Percentiles rank a stretch among this genome's conserved stretches.
phyloP scores from a whole-genome alignment of 768 basidiomycete species.

The Psilocybe azurescens region DNA sequence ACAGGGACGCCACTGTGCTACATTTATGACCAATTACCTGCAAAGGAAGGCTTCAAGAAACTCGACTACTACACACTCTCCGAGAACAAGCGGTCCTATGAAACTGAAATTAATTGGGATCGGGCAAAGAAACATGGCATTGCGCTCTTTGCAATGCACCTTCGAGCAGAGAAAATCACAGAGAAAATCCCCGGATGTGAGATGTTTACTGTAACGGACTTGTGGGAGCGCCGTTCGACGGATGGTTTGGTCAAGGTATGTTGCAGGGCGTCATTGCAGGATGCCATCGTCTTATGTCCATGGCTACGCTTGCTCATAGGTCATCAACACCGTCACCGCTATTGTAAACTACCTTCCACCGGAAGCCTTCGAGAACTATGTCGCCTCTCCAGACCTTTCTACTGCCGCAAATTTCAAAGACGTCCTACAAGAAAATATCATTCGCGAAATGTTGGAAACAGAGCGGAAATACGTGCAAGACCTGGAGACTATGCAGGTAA shows the following conservation, averaged over 20 bases:
- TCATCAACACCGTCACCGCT: neutral
- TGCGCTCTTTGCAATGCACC: neutral
- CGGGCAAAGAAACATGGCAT: neutral
- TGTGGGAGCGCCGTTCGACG: neutral
- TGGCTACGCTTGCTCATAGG: neutral
- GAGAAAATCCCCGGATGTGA: neutral
- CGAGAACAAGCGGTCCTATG: neutral
- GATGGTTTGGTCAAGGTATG: constrained; percentile 1
- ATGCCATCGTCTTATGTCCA: neutral
- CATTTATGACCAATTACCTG: neutral
- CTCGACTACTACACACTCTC: neutral
- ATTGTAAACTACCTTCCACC: constrained; percentile 2
- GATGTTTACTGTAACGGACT: neutral
- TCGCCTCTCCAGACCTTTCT: neutral
- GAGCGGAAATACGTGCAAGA: neutral
- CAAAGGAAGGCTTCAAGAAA: neutral
- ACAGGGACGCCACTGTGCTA: neutral
- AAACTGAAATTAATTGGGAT: neutral
- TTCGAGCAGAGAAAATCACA: neutral
- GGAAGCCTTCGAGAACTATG: neutral
- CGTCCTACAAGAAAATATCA: neutral
- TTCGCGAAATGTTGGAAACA: neutral
- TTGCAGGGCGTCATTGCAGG: neutral
- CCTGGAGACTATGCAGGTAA: neutral
- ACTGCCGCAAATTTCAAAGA: neutral